These are phyloP conservation scores for Hirsutella thompsonii DNA, from an alignment of 2,329 filamentous ascomycete genomes.

Conservation along the genomic window DNA sequence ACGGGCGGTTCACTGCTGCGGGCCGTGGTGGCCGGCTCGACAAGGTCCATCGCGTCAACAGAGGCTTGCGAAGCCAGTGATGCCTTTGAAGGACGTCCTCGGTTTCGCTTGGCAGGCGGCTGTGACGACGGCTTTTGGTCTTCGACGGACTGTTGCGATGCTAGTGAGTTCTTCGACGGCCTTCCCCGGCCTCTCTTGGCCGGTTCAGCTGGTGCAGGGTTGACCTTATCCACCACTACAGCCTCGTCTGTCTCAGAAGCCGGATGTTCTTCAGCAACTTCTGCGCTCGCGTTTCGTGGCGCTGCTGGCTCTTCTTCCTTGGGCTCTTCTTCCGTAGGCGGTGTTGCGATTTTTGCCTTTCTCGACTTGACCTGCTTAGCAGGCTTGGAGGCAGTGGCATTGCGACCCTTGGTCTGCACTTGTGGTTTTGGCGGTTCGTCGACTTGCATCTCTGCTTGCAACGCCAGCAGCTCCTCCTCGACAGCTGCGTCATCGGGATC, in stretches of 20 bases:
- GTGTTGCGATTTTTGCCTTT: slow-evolving; percentile 25
- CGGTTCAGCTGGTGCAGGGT: slow-evolving; percentile 6
- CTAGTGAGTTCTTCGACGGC: slow-evolving; percentile 6
- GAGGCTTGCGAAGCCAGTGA: slow-evolving; percentile 2
- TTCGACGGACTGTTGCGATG: slow-evolving; percentile 12
- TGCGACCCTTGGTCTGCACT: slow-evolving; percentile 41
- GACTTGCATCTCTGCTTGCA: slow-evolving; percentile 35
- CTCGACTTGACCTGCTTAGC: slow-evolving; percentile 37
- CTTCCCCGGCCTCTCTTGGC: slow-evolving; percentile 14
- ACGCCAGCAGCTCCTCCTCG: slow-evolving; percentile 35
- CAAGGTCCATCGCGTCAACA: background rate
- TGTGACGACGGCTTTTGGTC: slow-evolving; percentile 11
- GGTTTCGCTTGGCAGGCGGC: slow-evolving; percentile 1
- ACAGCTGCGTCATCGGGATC: slow-evolving; percentile 33
- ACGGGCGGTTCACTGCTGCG: slow-evolving; percentile 7
- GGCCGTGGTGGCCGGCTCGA: slow-evolving; percentile 2
- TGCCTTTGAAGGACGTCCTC: background rate
- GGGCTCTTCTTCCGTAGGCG: slow-evolving; percentile 12
- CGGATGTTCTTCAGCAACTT: slow-evolving; percentile 10
- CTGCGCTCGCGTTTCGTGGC: slow-evolving; percentile 7
- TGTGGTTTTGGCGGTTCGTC: slow-evolving; percentile 22
- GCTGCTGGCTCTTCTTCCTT: slow-evolving; percentile 9
- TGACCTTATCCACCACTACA: slow-evolving; percentile 27
- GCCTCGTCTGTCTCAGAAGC: slow-evolving; percentile 28
- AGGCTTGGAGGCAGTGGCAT: slow-evolving; percentile 34